Evolutionary conservation across 2,329 filamentous ascomycete species (phyloP), one percentile per base, ranked within the genome.

Genomic region (Neopestalotiopsis clavispora): DNA sequence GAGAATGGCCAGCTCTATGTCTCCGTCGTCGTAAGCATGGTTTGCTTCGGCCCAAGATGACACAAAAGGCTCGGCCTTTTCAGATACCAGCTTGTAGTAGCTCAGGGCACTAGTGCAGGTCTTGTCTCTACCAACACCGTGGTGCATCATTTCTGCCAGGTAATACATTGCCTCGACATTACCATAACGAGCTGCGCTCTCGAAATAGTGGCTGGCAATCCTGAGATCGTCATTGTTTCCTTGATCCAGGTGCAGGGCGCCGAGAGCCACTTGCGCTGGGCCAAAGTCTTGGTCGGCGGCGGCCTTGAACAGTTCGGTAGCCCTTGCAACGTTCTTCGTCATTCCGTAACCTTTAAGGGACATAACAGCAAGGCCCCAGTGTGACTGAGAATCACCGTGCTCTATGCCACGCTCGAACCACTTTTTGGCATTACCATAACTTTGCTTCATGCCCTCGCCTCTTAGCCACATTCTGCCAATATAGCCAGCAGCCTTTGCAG

Each of bases 101-200:
- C 88, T 88, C 57, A 94, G 87, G 1, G 95, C 94, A 69, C 93
- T 86, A 7, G 86, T 87, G 75, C 95, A 98, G 13, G 92, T 91
- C 73, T 91, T 90, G 72, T 97, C 93, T 45, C 93, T 87, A 4
- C 93, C 94, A 38, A 97, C 87, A 0, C 93, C 94, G 71, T 93
- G 89, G 73, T 95, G 89, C 30, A 91, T 91, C 84, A 97, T 90
- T 80, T 98, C 95, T 1, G 94, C 95, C 4, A 98, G 88, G 78
- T 97, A 97, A 81, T 97, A 98, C 77, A 93, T 94, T 0, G 94
- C 93, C 80, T 97, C 94, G 71, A 97, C 92, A 76, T 94, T 92
- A 14, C 91, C 91, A 77, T 94, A 94, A 30, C 93, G 86, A 56
- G 92, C 92, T 4, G 95, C 95, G 62, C 95, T 86, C 76, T 97